Base-by-base conservation (phyloP, 352 stramenopile genomes). In the Thalassiosira sp. region DNA sequence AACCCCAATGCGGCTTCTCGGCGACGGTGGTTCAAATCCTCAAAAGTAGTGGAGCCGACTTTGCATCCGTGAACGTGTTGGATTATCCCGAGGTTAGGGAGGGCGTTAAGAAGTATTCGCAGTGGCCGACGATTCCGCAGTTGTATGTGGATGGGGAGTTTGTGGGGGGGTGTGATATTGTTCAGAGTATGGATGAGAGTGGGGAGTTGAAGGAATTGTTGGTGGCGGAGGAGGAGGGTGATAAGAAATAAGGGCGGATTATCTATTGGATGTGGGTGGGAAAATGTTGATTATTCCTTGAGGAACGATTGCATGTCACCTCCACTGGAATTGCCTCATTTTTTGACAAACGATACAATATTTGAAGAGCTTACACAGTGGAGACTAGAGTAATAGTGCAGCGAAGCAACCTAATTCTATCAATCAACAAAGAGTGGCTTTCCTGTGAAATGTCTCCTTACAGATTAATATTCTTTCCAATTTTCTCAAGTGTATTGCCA, bases 71-170 rank as follows among this genome's bases (percentile, higher is more conserved):
- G 43, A 99, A 99, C 91, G 96, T 99, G 54, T 90, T 99, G 42
- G 96, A 98, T 88, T 97, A 99, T 90, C 94, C 88, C 15, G 94
- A 97, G 78, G 97, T 99, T 76, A 92, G 97, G 45, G 96, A 99
- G 69, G 97, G 96, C 61, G 93, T 99, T 82, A 99, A 99, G 92
- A 95, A 98, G 70, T 99, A 83, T 60, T 77, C 72, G 46, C 71
- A 90, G 52, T 98, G 95, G 95, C 96, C 95, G 15, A 98, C 95
- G 56, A 98, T 98, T 84, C 96, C 96, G 57, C 97, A 99, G 89
- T 88, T 99, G 11, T 99, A 99, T 86, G 96, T 99, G 27, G 97
- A 98, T 64, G 97, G 97, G 63, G 97, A 99, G 85, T 99, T 99
- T 80, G 90, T 99, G 59, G 97, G 97, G 33, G 97, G 97, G 58